These are phyloP conservation scores for Cyberlindnera mississippiensis DNA, from an alignment of 805 yeast species.

Conservation along the genomic window DNA sequence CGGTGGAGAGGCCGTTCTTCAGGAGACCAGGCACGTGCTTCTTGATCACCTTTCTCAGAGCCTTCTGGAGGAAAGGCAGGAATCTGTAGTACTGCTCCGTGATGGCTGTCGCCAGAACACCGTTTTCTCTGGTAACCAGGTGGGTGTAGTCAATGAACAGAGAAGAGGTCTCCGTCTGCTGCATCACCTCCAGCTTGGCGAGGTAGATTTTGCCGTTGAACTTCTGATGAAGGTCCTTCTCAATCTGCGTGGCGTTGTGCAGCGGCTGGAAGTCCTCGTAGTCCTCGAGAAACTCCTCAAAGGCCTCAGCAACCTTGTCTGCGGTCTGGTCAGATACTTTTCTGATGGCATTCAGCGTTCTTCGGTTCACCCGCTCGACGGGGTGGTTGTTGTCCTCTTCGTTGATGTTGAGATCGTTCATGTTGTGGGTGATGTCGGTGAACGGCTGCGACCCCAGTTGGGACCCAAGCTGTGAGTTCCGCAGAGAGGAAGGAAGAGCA, in stretches of 20 bases:
- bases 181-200: constrained; percentile 79
- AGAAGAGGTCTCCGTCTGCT: constrained; percentile 67
- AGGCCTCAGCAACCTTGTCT: constrained; percentile 87
- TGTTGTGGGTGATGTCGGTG: constrained; percentile 24
- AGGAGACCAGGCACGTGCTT: constrained; percentile 72
- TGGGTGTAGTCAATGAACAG: constrained; percentile 85
- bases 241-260: constrained; percentile 28
- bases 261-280: constrained; percentile 41
- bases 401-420: constrained; percentile 6
- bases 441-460: constrained; percentile 9
- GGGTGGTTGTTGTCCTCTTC: constrained; percentile 13
- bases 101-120: constrained; percentile 85
- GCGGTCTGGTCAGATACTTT: constrained; percentile 90
- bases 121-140: constrained; percentile 68
- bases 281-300: constrained; percentile 76
- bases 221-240: constrained; percentile 32
- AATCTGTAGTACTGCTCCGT: constrained; percentile 91
- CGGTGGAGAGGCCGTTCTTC: constrained; percentile 36
- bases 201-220: constrained; percentile 61
- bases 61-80: constrained; percentile 75
- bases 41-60: constrained; percentile 68
- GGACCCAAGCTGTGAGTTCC: constrained; percentile 3
- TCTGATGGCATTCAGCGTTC: constrained; percentile 66
- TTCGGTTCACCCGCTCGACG: constrained; percentile 40
- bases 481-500: constrained; percentile 15